phyloP scores from a whole-genome alignment of 2,329 filamentous ascomycete species.

The Huntiella abstrusa region DNA sequence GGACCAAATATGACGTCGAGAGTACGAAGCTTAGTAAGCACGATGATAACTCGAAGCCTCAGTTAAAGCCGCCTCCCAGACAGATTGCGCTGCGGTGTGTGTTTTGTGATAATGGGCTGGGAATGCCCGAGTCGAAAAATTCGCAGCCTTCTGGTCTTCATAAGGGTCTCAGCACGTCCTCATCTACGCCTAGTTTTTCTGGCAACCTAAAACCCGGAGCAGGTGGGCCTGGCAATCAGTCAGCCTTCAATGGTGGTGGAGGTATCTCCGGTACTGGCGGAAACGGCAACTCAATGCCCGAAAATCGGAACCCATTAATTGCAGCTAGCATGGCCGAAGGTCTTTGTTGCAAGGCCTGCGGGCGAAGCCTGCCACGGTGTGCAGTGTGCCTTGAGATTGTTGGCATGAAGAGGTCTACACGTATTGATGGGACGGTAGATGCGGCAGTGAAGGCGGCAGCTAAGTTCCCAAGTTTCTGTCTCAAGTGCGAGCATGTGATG shows the following conservation, averaged over 20 bases:
- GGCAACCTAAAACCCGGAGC: no score
- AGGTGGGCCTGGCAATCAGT: no score
- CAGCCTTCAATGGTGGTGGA: no score
- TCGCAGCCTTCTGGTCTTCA: constrained; percentile 16
- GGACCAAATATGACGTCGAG: constrained; percentile 61
- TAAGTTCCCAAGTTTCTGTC: constrained; percentile 48
- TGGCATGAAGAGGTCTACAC: constrained; percentile 42
- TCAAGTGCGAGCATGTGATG: constrained; percentile 48
- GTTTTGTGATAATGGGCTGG: constrained; percentile 50
- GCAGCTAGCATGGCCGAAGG: constrained; percentile 39
- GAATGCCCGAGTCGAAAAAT: background rate
- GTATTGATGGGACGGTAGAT: constrained; percentile 32
- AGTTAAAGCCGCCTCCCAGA: constrained; percentile 43
- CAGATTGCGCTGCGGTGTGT: constrained; percentile 61
- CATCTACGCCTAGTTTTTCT: no score
- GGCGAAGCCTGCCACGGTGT: constrained; percentile 46
- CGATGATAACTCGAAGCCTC: constrained; percentile 33
- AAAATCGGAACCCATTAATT: constrained; percentile 33
- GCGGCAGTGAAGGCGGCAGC: constrained; percentile 28
- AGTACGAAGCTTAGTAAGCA: constrained; percentile 51
- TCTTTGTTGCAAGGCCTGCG: constrained; percentile 47
- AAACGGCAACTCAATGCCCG: background rate
- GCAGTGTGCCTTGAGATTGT: constrained; percentile 50
- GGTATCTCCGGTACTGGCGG: no score
- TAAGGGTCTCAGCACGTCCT: no score